Percentiles rank a stretch among this genome's conserved stretches.
Conservation (phyloP, 495 filamentous ascomycete genomes). For the Penicillium riverlandense region DNA sequence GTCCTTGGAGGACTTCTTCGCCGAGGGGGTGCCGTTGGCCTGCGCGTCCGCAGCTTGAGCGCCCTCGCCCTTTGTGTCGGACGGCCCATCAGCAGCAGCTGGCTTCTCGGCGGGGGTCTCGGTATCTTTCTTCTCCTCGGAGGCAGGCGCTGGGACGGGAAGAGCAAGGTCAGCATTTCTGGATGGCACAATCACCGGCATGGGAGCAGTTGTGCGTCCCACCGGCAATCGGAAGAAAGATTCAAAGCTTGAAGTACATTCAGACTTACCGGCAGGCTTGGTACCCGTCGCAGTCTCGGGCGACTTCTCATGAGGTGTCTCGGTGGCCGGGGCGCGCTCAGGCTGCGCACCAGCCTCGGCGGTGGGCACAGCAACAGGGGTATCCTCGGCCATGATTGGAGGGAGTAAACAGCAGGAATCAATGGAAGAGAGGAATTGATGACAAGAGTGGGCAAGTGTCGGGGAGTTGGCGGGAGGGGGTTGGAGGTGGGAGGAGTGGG, state of each 20-base stretch:
- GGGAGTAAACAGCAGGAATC: background rate
- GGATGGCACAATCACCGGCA: no score
- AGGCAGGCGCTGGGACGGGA: slow-evolving; percentile 16
- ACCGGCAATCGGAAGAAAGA: background rate
- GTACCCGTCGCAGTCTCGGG: slow-evolving; percentile 24
- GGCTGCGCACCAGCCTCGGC: slow-evolving; percentile 24
- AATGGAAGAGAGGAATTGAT: background rate
- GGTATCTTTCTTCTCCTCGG: slow-evolving; percentile 26
- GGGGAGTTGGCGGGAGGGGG: slow-evolving; percentile 12
- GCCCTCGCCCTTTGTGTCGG: slow-evolving; percentile 27
- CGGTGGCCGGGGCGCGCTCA: slow-evolving; percentile 25
- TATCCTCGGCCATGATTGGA: slow-evolving; percentile 38
- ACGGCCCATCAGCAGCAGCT: slow-evolving; percentile 14
- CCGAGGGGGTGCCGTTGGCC: slow-evolving; percentile 39
- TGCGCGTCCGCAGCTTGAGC: slow-evolving; percentile 19
- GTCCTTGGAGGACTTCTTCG: slow-evolving; percentile 40
- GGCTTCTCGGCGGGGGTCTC: slow-evolving; percentile 20
- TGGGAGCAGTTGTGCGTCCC: no score
- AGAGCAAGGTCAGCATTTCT: no score
- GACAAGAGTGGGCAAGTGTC: slow-evolving; percentile 7
- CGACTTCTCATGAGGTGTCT: slow-evolving; percentile 24
- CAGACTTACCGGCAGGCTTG: slow-evolving; percentile 26
- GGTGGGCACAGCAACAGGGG: slow-evolving; percentile 26
- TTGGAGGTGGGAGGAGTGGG: slow-evolving; percentile 15
- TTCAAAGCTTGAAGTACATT: background rate